Evolutionary conservation across 768 basidiomycete species (phyloP), one percentile per base, ranked within the genome.

Genomic region (Xerocomus spinulosus): DNA sequence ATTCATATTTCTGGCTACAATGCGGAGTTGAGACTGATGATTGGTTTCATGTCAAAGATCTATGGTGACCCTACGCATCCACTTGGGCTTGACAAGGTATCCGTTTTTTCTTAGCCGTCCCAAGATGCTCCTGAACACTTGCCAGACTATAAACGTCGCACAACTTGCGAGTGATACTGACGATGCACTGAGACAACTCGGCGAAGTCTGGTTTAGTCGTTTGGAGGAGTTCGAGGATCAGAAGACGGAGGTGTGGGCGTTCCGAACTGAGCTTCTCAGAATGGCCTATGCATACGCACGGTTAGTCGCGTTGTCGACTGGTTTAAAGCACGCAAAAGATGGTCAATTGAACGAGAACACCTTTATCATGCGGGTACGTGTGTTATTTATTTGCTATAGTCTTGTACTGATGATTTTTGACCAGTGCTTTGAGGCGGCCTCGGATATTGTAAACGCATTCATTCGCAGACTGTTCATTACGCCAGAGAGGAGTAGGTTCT

Each of bases 1-100:
- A 83, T 92, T 42, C 90, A 92, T 45, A 69, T 83, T 32, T 86
- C 80, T 58, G 82, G 79, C 13, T 92, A 92, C 60, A 91, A 85
- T 49, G 76, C 80, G 4, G 86, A 87, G 61, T 66, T 92, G 54
- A 78, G 80, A 58, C 64, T 86, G 21, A 77, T 87, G 64, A 73
- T 76, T 4, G 59, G 63, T 14, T 92, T 89, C 58, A 62, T 76
- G 50, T 70, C 70, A 9, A 78, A 76, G 59, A 83, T 92, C 18
- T 82, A 87, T 60, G 87, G 78, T 56, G 78, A 90, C 62, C 84
- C 85, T 5, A 70, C 73, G 38, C 83, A 86, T 52, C 86, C 87
- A 0, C 85, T 80, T 14, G 86, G 87, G 0, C 66, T 90, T 51
- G 87, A 89, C 64, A 87, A 81, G 78, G 87, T 82, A 13, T 14